Evolutionary conservation across 192 early-diverging fungal species (phyloP), one percentile per base, ranked within the genome.

Genomic region (Coemansia sp.): DNA sequence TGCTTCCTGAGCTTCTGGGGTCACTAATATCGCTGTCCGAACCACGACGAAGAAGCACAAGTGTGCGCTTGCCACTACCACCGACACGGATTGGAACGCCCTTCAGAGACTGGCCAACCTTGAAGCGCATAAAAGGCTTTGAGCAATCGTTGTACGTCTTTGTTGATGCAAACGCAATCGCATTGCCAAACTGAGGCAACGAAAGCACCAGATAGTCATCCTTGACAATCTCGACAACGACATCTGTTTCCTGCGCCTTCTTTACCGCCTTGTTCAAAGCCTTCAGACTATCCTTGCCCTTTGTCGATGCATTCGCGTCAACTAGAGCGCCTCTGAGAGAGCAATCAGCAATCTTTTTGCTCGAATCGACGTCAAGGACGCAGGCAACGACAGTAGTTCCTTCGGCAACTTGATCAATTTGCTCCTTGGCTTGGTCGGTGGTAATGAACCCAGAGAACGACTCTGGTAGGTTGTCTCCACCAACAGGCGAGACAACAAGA

Each of bases 191-290:
- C 30, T 60, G 56, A 1, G 91, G 89, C 52, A 93, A 48, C 5
- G 84, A 82, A 11, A 90, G 52, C 22, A 93, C 81, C 21, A 85
- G 48, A 57, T 93, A 93, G 63, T 88, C 86, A 24, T 91, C 83
- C 75, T 92, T 93, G 53, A 93, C 82, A 12, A 90, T 55, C 57
- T 89, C 84, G 37, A 93, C 81, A 21, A 82, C 71, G 22, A 83
- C 74, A 24, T 87, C 87, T 4, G 66, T 69, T 30, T 37, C 43
- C 9, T 53, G n/a, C 33, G 61, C 49, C 46, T 65, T 60, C 25
- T 53, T 12, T 34, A 57, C 68, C 8, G 69, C 67, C 17, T 57
- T 40, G 41, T 71, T 66, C 17, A 78, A 61, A 42, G 73, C 68
- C 34, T 69, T 66, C 22, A 56, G 57, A 17, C 66, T 46, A 6